phyloP scores from a whole-genome alignment of 2,329 filamentous ascomycete genomes.

The Aspergillus pseudonomiae region DNA sequence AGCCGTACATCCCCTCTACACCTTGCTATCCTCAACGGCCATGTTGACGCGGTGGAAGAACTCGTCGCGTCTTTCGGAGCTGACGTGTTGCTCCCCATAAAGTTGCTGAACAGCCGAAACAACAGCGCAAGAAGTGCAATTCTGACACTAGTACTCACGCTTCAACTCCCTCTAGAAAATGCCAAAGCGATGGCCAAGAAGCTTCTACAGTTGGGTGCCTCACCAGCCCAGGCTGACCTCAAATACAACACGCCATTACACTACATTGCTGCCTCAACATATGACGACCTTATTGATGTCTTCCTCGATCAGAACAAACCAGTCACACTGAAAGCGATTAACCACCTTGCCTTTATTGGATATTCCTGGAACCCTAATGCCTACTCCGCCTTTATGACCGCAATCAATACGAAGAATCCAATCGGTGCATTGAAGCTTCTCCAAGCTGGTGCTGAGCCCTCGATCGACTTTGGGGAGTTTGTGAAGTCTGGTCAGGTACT shows the following conservation, averaged over 20 bases:
- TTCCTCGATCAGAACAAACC: slow-evolving; percentile 60
- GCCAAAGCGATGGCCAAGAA: slow-evolving; percentile 66
- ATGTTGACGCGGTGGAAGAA: slow-evolving; percentile 67
- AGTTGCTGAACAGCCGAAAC: slow-evolving; percentile 53
- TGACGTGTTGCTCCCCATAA: slow-evolving; percentile 74
- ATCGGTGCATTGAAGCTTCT: slow-evolving; percentile 64
- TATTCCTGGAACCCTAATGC: slow-evolving; percentile 38
- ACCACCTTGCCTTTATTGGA: slow-evolving; percentile 59
- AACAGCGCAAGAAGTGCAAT: slow-evolving; percentile 62
- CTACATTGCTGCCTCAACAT: slow-evolving; percentile 59
- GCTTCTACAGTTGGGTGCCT: slow-evolving; percentile 71
- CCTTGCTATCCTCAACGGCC: slow-evolving; percentile 74
- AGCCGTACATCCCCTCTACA: slow-evolving; percentile 73
- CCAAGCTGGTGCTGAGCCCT: slow-evolving; percentile 61
- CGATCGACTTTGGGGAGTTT: slow-evolving; percentile 60
- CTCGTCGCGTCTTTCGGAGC: slow-evolving; percentile 75
- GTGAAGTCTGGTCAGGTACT: slow-evolving; percentile 28
- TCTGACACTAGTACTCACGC: slow-evolving; percentile 69
- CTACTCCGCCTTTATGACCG: slow-evolving; percentile 60
- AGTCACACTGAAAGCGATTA: slow-evolving; percentile 65
- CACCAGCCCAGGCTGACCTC: slow-evolving; percentile 71
- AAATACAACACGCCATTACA: slow-evolving; percentile 68
- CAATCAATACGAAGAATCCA: slow-evolving; percentile 58
- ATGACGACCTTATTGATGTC: slow-evolving; percentile 47
- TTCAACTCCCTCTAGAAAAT: slow-evolving; percentile 64